Evolutionary conservation across 2,329 filamentous ascomycete species (phyloP), one percentile per base, ranked within the genome.

Genomic region (Lasiodiplodia citricola): DNA sequence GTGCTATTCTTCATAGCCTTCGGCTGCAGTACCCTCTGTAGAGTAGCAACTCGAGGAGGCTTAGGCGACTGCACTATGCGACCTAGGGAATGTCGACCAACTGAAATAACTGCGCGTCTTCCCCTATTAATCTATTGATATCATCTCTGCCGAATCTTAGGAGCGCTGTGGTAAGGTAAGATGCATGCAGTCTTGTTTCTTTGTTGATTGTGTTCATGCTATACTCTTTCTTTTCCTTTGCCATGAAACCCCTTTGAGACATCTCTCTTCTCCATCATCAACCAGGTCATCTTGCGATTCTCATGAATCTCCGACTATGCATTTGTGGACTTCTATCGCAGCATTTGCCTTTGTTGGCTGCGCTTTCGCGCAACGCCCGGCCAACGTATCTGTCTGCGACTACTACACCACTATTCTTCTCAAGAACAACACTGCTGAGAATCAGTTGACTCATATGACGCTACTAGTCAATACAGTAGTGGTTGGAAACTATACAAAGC

Each of bases 391-490:
- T 69, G 85, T 90, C 72, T 90, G 88, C 78, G 87, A 90, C 79
- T 88, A 88, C 78, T 90, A 90, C 78, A 89, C 87, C 41, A 87
- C 81, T 3, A 84, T 85, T n/a, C 76, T 89, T 13, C 80, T 89
- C 66, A 86, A 82, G 76, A 81, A 87, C 50, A 90, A 89, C 80
- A 89, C 84, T 47, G 85, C 86, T 21, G 83, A 80, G 37, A 89
- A 88, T 75, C 87, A 90, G 76, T 78, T 82, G 66, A 85, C 82
- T 0, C 80, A 90, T 2, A 73, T 90, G 73, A 87, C 84, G 2
- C 79, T 87, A 1, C 76, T 90, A 4, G 87, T 90, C 73, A 90
- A 90, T 78, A 89, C 87, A 7, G 88, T 85, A 23, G 86, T 90
- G 70, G 87, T 89, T 72, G 88, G 88, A n/a, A 88, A 88, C 77